These are phyloP conservation scores for Neltuma alba DNA, from an alignment of 306 rosid species.

Conservation along the genomic window DNA sequence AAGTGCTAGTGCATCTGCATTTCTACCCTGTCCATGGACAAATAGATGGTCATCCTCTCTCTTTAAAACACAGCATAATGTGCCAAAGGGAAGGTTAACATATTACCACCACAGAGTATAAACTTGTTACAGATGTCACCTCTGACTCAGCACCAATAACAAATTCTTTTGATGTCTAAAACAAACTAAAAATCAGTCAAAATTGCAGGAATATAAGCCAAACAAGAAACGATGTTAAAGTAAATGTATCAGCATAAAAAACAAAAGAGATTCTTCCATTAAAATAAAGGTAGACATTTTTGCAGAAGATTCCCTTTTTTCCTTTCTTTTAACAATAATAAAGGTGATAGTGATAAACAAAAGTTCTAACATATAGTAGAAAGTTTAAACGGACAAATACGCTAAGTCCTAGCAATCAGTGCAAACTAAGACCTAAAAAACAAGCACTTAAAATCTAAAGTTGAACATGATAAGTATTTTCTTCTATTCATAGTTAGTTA, in stretches of 20 bases:
- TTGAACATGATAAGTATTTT: not conserved
- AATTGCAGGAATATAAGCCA: constrained; percentile 25
- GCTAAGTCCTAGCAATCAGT: not conserved
- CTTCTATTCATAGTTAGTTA: not conserved
- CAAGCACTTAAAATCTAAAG: constrained; percentile 13
- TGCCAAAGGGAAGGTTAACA: constrained; percentile 31
- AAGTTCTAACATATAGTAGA: not conserved
- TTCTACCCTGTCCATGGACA: constrained; percentile 77
- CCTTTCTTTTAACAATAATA: not conserved
- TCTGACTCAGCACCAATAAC: constrained; percentile 72
- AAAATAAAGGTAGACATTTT: not conserved
- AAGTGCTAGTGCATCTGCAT: constrained; percentile 85
- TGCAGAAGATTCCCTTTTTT: not conserved
- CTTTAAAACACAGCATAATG: constrained; percentile 26
- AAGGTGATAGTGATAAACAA: not conserved
- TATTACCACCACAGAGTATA: constrained; percentile 85
- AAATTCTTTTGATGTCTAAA: constrained; percentile 83
- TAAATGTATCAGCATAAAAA: constrained; percentile 13
- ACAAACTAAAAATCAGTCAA: constrained; percentile 26
- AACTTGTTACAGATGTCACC: constrained; percentile 73
- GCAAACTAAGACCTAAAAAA: constrained; percentile 15
- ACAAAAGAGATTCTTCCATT: not conserved
- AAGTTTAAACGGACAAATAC: constrained; percentile 19
- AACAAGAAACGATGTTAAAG: not conserved
- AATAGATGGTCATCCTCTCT: constrained; percentile 35